Base-by-base conservation (phyloP, 2,329 filamentous ascomycete species). In the Apiospora sp. region DNA sequence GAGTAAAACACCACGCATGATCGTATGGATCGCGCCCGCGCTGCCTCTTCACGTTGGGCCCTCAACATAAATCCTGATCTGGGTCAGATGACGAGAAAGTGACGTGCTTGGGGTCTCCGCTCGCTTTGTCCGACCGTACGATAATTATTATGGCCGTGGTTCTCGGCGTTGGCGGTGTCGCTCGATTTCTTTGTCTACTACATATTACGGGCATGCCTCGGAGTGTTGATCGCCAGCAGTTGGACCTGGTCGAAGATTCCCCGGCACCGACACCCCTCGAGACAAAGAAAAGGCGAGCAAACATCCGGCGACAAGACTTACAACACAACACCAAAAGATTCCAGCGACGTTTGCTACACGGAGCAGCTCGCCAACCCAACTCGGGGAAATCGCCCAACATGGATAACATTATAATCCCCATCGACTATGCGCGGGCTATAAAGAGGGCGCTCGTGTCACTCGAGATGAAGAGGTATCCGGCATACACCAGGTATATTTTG, bases 61-160 rank as follows among this genome's bases (percentile, higher is more conserved):
- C 54, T 41, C 58, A 64, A 64, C 58, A 64, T 37, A 64, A 58
- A 64, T 41, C 34, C 58, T 64, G 19, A 41, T 64, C 58, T 41
- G 34, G 58, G 58, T 41, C 58, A 64, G 58, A 64, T 64, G 58
- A 64, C 58, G 58, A 41, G 58, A 14, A 34, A 41, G 58, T 64
- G 58, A 64, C 58, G 58, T 64, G 19, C 37, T 64, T 34, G 58
- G 58, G 34, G 22, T 30, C 34, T 64, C 58, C 58, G 34, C 34
- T 24, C 58, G 19, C 34, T 41, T 41, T 64, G 58, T 64, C 58
- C 30, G 58, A 41, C 58, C 54, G 19, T 41, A 64, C 34, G 58
- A 41, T 64, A 34, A 8, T 4, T 41, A 41, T 41, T 41, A 41
- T 41, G 37, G 37, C 37, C 37, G 13, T 5, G 27, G 14, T 34